Conservation (phyloP, 2,329 filamentous ascomycete genomes). For the Chaetomium globosum region DNA sequence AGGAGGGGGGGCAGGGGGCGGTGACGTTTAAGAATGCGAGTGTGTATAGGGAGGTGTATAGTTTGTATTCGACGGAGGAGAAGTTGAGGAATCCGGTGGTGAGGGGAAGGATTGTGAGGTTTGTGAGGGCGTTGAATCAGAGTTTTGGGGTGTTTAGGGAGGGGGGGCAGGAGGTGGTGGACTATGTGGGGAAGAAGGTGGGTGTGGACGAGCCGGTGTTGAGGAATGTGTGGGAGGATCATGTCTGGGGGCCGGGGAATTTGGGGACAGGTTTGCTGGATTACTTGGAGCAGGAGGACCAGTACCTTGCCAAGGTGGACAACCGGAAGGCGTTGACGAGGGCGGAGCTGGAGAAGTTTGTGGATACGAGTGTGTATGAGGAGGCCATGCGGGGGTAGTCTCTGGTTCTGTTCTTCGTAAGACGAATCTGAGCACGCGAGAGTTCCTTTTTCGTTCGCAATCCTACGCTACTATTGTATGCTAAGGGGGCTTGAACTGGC, state of each 20-base stretch:
- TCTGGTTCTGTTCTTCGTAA: not conserved
- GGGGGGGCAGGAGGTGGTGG: constrained; percentile 38
- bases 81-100: constrained; percentile 39
- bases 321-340: constrained; percentile 21
- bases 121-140: constrained; percentile 39
- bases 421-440: not conserved
- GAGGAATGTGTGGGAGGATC: constrained; percentile 27
- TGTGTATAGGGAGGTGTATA: constrained; percentile 43
- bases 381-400: constrained; percentile 16
- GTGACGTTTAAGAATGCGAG: constrained; percentile 40
- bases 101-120: constrained; percentile 40
- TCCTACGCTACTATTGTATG: no score
- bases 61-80: constrained; percentile 41
- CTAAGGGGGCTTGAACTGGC: no score
- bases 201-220: constrained; percentile 25
- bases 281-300: constrained; percentile 24
- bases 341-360: constrained; percentile 26
- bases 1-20: constrained; percentile 31
- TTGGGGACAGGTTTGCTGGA: constrained; percentile 21
- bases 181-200: not conserved
- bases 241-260: constrained; percentile 25
- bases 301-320: constrained; percentile 24
- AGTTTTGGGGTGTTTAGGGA: constrained; percentile 39
- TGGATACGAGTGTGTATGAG: constrained; percentile 29
- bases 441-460: no score